A percentile compares a stretch with the other conserved stretches of the same genome.
Conservation (phyloP, 1,284 basidiomycete species). For the Moniliophthora roreri region DNA sequence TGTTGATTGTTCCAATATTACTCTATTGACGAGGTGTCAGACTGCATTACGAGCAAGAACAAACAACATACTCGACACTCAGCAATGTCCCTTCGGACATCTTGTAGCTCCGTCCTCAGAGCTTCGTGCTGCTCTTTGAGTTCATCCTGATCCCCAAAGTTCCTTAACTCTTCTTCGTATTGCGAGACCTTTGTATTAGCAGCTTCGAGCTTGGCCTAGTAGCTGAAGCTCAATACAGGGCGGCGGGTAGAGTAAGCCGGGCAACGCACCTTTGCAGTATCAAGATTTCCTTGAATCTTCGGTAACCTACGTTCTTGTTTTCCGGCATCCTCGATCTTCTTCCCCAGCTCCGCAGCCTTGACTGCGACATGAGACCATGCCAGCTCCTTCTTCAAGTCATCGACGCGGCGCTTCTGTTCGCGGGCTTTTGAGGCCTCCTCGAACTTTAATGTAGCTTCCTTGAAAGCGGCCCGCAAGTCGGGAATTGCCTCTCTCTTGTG, state of each 20-base stretch:
- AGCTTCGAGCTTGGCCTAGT: conserved; percentile 37
- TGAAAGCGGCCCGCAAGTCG: conserved; percentile 62
- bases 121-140: conserved; percentile 44
- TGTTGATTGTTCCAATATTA: conserved; percentile 48
- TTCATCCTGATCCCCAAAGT: conserved; percentile 53
- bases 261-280: conserved; percentile 44
- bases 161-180: conserved; percentile 46
- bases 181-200: conserved; percentile 47
- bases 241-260: background rate
- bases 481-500: conserved; percentile 75
- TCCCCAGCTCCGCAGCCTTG: conserved; percentile 67
- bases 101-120: conserved; percentile 44
- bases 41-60: conserved; percentile 4
- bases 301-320: conserved; percentile 46
- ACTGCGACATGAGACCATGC: conserved; percentile 87
- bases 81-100: conserved; percentile 43
- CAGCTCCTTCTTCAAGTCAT: conserved; percentile 76
- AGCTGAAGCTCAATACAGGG: background rate
- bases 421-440: conserved; percentile 74
- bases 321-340: conserved; percentile 50
- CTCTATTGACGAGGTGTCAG: conserved; percentile 33
- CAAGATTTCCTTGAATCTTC: conserved; percentile 48
- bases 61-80: conserved; percentile 45
- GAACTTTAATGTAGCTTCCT: conserved; percentile 63
- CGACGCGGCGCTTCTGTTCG: conserved; percentile 66